A percentile compares a stretch with the other conserved stretches of the same genome.
Conservation (phyloP, 768 basidiomycete species). For the Boletus patriciae region DNA sequence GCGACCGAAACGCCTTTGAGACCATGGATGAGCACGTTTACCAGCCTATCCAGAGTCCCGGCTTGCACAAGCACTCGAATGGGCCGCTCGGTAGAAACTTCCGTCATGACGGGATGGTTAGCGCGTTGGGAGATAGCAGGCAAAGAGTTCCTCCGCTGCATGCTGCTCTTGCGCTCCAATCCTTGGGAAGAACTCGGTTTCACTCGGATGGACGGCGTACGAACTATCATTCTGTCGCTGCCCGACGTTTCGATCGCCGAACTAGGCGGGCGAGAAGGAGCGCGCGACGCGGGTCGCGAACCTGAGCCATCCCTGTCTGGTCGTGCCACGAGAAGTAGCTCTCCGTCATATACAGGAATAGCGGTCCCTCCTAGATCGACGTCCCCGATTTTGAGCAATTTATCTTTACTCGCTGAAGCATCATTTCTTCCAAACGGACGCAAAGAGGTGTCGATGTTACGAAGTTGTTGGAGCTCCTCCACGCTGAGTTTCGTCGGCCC, state of each 20-base stretch:
- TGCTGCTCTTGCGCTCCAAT: constrained; percentile 73
- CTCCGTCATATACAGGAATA: constrained; percentile 73
- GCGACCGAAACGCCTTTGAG: constrained; percentile 75
- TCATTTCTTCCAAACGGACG: constrained; percentile 28
- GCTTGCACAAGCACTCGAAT: constrained; percentile 77
- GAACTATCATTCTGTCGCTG: constrained; percentile 44
- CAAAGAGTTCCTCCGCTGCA: constrained; percentile 72
- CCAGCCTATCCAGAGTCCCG: constrained; percentile 72
- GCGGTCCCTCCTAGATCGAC: constrained; percentile 61
- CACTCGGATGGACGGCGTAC: constrained; percentile 76
- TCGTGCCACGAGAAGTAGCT: constrained; percentile 69
- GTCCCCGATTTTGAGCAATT: constrained; percentile 39
- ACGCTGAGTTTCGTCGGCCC: constrained; percentile 46
- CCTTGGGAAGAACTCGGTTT: constrained; percentile 67
- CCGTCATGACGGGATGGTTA: constrained; percentile 56
- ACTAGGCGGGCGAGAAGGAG: constrained; percentile 71
- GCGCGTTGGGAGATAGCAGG: constrained; percentile 70
- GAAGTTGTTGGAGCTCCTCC: constrained; percentile 61
- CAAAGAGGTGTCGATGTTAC: constrained; percentile 48
- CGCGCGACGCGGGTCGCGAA: constrained; percentile 59
- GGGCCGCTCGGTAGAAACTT: constrained; percentile 67
- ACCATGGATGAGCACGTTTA: constrained; percentile 75
- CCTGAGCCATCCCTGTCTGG: constrained; percentile 42
- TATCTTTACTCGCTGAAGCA: constrained; percentile 24
- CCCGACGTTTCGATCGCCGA: constrained; percentile 47